A percentile compares a stretch with the other conserved stretches of the same genome.
Conservation (phyloP, 805 yeast genomes). For the Kuraishia piskuri region DNA sequence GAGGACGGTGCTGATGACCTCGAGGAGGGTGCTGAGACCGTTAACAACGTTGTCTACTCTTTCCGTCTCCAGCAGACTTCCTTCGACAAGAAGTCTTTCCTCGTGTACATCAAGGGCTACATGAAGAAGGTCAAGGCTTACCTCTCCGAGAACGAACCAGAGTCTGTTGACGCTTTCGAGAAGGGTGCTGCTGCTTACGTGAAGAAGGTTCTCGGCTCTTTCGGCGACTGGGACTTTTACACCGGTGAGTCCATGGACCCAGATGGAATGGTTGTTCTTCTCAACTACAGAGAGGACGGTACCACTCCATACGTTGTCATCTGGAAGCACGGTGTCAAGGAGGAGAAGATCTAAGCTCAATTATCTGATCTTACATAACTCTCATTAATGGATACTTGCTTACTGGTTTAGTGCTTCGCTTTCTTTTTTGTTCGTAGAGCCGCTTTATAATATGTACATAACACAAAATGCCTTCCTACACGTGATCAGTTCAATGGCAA, state of each 20-base stretch:
- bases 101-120: slow-evolving; percentile 97
- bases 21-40: slow-evolving; percentile 83
- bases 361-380: background rate
- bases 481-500: background rate
- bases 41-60: slow-evolving; percentile 97
- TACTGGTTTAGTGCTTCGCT: background rate
- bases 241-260: slow-evolving; percentile 99
- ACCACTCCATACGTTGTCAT: slow-evolving; percentile 92
- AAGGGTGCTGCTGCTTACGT: slow-evolving; percentile 96
- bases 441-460: background rate
- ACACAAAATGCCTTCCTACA: background rate
- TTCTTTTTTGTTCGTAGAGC: background rate
- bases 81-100: slow-evolving; percentile 96
- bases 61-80: slow-evolving; percentile 95
- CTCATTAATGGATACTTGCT: background rate
- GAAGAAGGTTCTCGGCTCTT: slow-evolving; percentile 90
- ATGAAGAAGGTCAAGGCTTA: slow-evolving; percentile 93
- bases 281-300: slow-evolving; percentile 99
- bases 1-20: slow-evolving; percentile 82
- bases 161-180: slow-evolving; percentile 79
- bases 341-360: slow-evolving; percentile 74
- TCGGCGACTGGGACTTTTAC: slow-evolving; percentile 99
- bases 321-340: slow-evolving; percentile 98
- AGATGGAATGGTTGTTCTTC: slow-evolving; percentile 95
- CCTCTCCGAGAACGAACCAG: slow-evolving; percentile 86